phyloP scores from a whole-genome alignment of 75 land plant species.

The Picea sitchensis region DNA sequence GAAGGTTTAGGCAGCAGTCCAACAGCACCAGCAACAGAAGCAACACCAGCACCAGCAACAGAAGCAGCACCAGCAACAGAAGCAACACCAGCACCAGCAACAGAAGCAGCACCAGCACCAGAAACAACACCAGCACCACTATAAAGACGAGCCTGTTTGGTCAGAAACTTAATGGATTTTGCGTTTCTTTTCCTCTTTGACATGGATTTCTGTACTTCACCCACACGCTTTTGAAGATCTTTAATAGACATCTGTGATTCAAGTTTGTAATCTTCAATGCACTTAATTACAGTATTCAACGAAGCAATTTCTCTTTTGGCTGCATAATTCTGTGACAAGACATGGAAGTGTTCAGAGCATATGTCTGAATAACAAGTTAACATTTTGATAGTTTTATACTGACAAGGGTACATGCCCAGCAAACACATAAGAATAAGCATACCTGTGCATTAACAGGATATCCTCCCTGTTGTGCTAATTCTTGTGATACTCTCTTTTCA shows the following conservation, averaged over 20 bases:
- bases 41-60: too few relatives aligned
- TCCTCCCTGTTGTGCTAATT: slow-evolving; percentile 25
- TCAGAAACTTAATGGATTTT: slow-evolving; percentile 32
- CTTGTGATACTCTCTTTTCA: slow-evolving; percentile 33
- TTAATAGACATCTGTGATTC: slow-evolving; percentile 33
- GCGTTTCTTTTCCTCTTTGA: slow-evolving; percentile 34
- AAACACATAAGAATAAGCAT: slow-evolving; percentile 9
- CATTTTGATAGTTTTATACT: neutral
- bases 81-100: too few relatives aligned
- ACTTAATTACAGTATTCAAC: slow-evolving; percentile 38
- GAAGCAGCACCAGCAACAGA: too few relatives aligned
- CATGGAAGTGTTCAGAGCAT: neutral
- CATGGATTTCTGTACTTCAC: slow-evolving; percentile 46
- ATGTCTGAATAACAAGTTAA: too few relatives aligned
- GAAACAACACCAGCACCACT: slow-evolving; percentile 6
- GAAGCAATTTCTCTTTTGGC: slow-evolving; percentile 42
- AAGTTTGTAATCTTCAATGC: slow-evolving; percentile 48
- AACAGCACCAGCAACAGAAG: too few relatives aligned
- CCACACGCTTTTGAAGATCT: slow-evolving; percentile 31
- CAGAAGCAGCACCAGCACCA: neutral
- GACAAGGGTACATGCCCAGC: neutral
- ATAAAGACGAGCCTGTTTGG: slow-evolving; percentile 39
- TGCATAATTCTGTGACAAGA: slow-evolving; percentile 45
- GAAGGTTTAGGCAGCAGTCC: too few relatives aligned
- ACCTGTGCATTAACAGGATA: slow-evolving; percentile 36